Base-by-base conservation (phyloP, 768 basidiomycete genomes). In the Leucogyrophana mollusca region DNA sequence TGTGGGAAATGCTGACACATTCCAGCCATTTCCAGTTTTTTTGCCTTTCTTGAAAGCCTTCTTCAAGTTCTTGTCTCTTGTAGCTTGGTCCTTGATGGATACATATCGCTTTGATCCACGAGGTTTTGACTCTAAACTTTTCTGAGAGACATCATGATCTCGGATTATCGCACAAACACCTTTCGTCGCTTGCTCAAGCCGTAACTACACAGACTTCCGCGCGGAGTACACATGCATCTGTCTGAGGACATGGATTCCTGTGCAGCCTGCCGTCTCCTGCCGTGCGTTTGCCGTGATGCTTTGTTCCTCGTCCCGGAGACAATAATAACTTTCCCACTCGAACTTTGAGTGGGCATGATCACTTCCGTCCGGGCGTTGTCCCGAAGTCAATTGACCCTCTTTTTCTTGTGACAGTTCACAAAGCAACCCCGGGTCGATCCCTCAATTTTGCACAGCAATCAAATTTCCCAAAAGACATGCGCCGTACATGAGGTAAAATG, bases 391-490 rank as follows among this genome's bases (percentile, higher is more conserved):
- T 56, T 32, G 27, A 34, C 47, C 62, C 50, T 49, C 56, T 51
- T 45, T 61, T 43, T 49, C 50, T 49, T 52, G 34, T 37, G 34
- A 24, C 40, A 22, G 40, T 40, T 42, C 24, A 45, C 46, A 42
- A 64, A 65, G 62, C 53, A 53, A 63, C 59, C 65, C 53, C 41
- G 50, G 60, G 52, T 53, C 55, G 57, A 66, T 62, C 54, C 56
- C 50, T 43, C 38, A 25, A 51, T 49, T 25, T 32, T 24, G 56
- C 49, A 60, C 50, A 52, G 56, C 53, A 59, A 52, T 52, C 27
- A 37, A 37, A 45, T 62, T 34, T 43, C 54, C 57, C 43, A 45
- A 56, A 54, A 23, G 17, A 38, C 49, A 47, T 36, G 39, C 30
- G 44, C n/a, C 22, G 9, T 35, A 4, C 43, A 60, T 64, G 62